Conservation (phyloP, 2,329 filamentous ascomycete genomes). For the Chrysoporthe puriensis region DNA sequence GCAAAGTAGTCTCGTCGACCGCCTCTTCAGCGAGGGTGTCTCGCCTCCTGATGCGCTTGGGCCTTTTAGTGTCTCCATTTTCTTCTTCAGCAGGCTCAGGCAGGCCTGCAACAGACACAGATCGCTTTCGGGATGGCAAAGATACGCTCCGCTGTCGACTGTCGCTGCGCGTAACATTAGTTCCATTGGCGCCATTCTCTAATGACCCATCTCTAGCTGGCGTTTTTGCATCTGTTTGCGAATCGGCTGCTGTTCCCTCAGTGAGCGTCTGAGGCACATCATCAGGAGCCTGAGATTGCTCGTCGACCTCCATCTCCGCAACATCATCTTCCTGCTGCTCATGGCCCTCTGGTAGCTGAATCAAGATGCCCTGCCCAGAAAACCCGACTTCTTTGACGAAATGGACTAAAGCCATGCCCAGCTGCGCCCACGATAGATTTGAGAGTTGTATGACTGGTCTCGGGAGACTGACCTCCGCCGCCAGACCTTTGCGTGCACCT, state of each 20-base stretch:
- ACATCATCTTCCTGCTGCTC: slow-evolving; percentile 41
- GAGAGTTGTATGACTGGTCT: slow-evolving; percentile 38
- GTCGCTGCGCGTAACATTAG: not conserved
- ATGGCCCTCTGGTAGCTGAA: slow-evolving; percentile 43
- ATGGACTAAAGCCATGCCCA: slow-evolving; percentile 47
- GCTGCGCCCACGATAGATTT: slow-evolving; percentile 46
- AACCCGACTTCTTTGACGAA: slow-evolving; percentile 41
- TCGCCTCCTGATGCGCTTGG: slow-evolving; percentile 66
- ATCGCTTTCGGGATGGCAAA: slow-evolving; percentile 58
- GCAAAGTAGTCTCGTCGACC: slow-evolving; percentile 54
- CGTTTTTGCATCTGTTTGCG: slow-evolving; percentile 9
- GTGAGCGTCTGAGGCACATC: slow-evolving; percentile 19
- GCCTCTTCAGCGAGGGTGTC: slow-evolving; percentile 58
- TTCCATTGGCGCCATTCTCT: slow-evolving; percentile 15
- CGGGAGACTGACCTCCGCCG: slow-evolving; percentile 25
- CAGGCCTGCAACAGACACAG: slow-evolving; percentile 64
- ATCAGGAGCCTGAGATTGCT: slow-evolving; percentile 36
- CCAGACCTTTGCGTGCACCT: slow-evolving; percentile 36
- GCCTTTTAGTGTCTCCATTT: slow-evolving; percentile 61
- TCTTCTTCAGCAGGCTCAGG: slow-evolving; percentile 62
- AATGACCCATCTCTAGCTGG: slow-evolving; percentile 14
- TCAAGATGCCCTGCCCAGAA: slow-evolving; percentile 39
- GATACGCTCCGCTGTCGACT: slow-evolving; percentile 42
- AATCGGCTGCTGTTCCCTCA: slow-evolving; percentile 18
- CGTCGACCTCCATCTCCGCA: slow-evolving; percentile 44